Conservation (phyloP, 2,329 filamentous ascomycete species). For the Ophiocordyceps camponoti-leonardi region DNA sequence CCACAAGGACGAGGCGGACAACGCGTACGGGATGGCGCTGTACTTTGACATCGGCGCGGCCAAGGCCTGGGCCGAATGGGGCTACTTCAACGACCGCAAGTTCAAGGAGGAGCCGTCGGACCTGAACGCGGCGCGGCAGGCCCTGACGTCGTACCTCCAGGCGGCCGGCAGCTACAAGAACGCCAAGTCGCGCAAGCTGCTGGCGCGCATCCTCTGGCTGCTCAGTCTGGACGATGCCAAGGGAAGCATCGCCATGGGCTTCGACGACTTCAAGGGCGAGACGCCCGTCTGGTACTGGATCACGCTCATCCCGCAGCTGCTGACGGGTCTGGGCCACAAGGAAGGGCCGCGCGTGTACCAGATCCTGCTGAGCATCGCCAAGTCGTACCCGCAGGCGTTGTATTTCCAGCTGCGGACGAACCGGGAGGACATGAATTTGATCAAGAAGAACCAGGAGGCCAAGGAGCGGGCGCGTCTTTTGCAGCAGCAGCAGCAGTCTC, state of each 20-base stretch:
- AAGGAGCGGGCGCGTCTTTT: conserved; percentile 41
- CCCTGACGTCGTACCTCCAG: conserved; percentile 89
- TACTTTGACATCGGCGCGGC: conserved; percentile 92
- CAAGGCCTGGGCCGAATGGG: conserved; percentile 99
- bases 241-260: conserved; percentile 67
- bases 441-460: conserved; percentile 74
- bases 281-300: conserved; percentile 99
- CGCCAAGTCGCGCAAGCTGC: conserved; percentile 83
- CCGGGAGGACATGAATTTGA: conserved; percentile 79
- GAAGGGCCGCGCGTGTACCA: conserved; percentile 76
- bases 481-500: conserved; percentile 21
- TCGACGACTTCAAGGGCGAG: conserved; percentile 93
- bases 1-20: conserved; percentile 80
- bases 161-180: conserved; percentile 95
- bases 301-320: conserved; percentile 90
- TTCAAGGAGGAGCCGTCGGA: conserved; percentile 84
- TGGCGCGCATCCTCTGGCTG: conserved; percentile 88
- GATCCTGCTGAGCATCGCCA: conserved; percentile 84
- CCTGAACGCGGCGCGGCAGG: conserved; percentile 71
- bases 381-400: conserved; percentile 84
- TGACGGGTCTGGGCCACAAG: conserved; percentile 79
- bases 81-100: conserved; percentile 89
- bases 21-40: conserved; percentile 83
- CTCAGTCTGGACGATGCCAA: conserved; percentile 84
- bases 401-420: conserved; percentile 93